Base-by-base conservation (phyloP, 306 rosid species). In the Vigna unguiculata region DNA sequence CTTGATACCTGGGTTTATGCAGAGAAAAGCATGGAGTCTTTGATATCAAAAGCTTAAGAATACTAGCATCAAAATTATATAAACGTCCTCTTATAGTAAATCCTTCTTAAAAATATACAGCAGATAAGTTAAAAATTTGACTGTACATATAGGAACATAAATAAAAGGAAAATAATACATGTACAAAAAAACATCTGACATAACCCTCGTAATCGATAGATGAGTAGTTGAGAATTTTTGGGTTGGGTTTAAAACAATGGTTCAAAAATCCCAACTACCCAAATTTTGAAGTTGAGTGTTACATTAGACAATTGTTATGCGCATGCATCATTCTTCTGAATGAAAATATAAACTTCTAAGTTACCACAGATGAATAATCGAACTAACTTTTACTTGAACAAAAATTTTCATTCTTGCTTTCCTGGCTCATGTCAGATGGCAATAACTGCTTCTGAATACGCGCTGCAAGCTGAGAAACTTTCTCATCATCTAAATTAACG, bases 401-500 rank as follows among this genome's bases (percentile, higher is more conserved):
- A 54, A 87, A 83, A 51, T 79, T 85, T 81, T 72, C 84, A 68
- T 49, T 86, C 78, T 86, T 81, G 68, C 78, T 52, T 61, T 75
- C 78, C 14, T 84, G 72, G 4, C 77, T 54, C 62, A 52, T 78
- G 66, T 78, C 74, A 11, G 86, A 55, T 68, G 17, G 55, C 24
- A 80, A 67, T 69, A 94, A 72, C 72, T 87, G 92, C 83, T 92
- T 89, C 63, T 86, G 93, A 71, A 95, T 91, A 55, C 47, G 47
- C 55, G 88, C 72, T 34, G 85, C 96, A 12, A 95, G 97, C 81
- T 82, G 71, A 52, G 86, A 85, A 34, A 92, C 91, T 74, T 90
- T 93, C 81, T 82, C 85, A 63, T 95, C 86, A 46, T 95, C 84
- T 69, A 80, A 73, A 51, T 89, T 86, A 41, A 95, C 83, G 48